Conservation (phyloP, 176 grass and related monocot genomes). For the Aegilops bicornis region DNA sequence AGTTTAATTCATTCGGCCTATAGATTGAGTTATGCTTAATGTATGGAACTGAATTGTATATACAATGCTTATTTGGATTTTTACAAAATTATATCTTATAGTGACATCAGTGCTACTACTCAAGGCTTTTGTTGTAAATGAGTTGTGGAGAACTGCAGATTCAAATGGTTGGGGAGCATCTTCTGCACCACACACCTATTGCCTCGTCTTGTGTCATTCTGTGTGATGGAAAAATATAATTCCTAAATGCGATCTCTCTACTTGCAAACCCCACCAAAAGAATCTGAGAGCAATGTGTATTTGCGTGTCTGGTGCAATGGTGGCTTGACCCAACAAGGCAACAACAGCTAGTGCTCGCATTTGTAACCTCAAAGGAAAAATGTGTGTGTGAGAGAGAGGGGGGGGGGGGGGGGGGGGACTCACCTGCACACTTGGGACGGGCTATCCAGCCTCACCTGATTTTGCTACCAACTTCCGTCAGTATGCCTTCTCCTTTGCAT, state of each 20-base stretch:
- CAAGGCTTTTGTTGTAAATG: constrained; percentile 75
- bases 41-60: neutral
- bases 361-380: no score
- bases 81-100: constrained; percentile 15
- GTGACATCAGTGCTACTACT: constrained; percentile 32
- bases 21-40: constrained; percentile 2
- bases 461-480: no score
- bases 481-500: no score
- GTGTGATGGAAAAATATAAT: constrained; percentile 6
- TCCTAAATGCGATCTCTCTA: constrained; percentile 20
- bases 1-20: neutral
- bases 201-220: neutral
- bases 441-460: no score
- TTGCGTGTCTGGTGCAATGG: no score
- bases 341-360: no score
- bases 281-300: constrained; percentile 40
- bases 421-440: no score
- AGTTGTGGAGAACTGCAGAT: constrained; percentile 13
- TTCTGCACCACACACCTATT: no score
- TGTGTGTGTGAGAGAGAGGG: no score
- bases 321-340: no score
- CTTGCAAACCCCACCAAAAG: constrained; percentile 69
- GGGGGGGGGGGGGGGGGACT: no score
- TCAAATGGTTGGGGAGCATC: no score
- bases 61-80: constrained; percentile 7